Evolutionary conservation across 73 alveolate species (phyloP), one percentile per base, ranked within the genome.

Genomic region (Urostyla sp.): DNA sequence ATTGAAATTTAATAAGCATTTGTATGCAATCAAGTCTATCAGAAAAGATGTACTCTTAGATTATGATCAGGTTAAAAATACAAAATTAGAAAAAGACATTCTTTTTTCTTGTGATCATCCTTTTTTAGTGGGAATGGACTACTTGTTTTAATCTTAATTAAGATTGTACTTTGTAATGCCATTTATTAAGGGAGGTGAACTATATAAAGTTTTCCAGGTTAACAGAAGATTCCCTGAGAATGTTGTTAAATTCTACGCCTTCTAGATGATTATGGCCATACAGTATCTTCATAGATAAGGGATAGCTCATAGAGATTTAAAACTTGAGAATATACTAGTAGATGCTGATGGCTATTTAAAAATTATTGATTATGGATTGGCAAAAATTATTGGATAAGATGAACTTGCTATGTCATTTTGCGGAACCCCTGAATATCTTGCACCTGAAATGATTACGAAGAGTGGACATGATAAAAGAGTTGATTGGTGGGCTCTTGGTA

Each of bases 401-500:
- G 94, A 93, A 56, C 82, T 69, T 13, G 76, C 98, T 30, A 85
- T 72, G 87, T 77, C 95, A 26, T 94, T 96, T 87, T 89, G 95
- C 54, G 99, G 99, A 6, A 94, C 98, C 11, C 98, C 98, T 28
- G 98, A 96, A 61, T 96, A 96, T 61, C 75, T 96, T 37, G 98
- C 99, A 23, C 99, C 99, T 26, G 99, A 96, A 88, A 94, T 94
- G 67, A 87, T 96, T 46, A 83, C 81, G 34, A 81, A 87, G 56
- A 85, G 75, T 46, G 99, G 98, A 0, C 96, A 96, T 88, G 96
- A 90, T 66, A 87, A 84, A 67, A 63, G 73, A 37, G 98, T 94
- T 11, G 99, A 96, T 78, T 96, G 99, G 99, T 96, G 99, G 99
- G 94, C 95, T 8, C 89, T 94, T 53, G 99, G 99, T 28, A 85